Evolutionary conservation across 2,329 filamentous ascomycete genomes (phyloP).

Genomic region (Davidsoniella eucalypti): DNA sequence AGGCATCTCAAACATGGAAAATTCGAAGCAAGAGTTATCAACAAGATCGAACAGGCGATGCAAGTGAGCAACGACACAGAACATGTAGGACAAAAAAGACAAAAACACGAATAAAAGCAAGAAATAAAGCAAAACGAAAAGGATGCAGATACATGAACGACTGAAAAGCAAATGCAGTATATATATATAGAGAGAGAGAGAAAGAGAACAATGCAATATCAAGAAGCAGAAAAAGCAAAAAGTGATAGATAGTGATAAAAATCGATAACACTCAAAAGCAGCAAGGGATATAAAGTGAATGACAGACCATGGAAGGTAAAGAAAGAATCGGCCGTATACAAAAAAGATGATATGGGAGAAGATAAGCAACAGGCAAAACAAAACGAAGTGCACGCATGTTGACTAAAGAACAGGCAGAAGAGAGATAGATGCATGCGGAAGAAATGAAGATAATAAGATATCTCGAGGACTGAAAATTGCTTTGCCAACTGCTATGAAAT

Average conservation of each 20-base stretch:
- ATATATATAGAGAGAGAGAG: background rate
- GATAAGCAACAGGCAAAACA: background rate
- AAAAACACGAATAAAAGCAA: too few species aligned
- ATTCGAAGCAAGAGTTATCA: background rate
- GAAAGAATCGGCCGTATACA: conserved; percentile 12
- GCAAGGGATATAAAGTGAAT: conserved; percentile 12
- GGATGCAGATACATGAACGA: background rate
- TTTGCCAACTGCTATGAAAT: too few species aligned
- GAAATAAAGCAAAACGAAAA: too few species aligned
- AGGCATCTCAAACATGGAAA: background rate
- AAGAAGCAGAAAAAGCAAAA: conserved; percentile 3
- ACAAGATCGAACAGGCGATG: too few species aligned
- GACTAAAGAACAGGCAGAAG: background rate
- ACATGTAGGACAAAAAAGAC: too few species aligned
- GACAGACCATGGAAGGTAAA: conserved; percentile 8
- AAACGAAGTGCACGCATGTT: background rate
- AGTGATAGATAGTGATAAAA: background rate
- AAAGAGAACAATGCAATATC: background rate
- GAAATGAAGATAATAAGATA: background rate
- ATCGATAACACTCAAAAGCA: conserved; percentile 10
- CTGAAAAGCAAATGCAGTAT: background rate
- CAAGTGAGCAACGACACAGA: too few species aligned
- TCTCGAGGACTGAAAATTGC: too few species aligned
- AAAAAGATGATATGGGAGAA: conserved; percentile 2
- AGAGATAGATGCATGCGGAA: background rate